Evolutionary conservation across 139 green algal genomes (phyloP), one percentile per base, ranked within the genome.

Genomic region (Chlorella ohadii): DNA sequence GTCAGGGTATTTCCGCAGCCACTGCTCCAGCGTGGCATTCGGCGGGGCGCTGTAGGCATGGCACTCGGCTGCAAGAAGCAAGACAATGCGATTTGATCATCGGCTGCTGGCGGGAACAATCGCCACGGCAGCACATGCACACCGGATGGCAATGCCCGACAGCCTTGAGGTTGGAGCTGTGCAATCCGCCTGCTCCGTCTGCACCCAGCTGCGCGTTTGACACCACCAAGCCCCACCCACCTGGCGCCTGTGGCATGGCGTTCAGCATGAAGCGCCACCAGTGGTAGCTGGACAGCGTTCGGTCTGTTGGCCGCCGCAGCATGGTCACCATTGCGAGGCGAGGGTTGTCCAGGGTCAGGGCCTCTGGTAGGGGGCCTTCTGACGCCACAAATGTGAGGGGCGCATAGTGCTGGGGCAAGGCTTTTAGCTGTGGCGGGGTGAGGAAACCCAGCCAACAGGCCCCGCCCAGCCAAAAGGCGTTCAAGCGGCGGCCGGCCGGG

Each of bases 181-280:
- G n/a, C n/a, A n/a, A n/a, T n/a, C n/a, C n/a, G n/a, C n/a, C n/a
- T n/a, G n/a, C n/a, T n/a, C n/a, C n/a, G n/a, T n/a, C n/a, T n/a
- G n/a, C n/a, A n/a, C n/a, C n/a, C n/a, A n/a, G n/a, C n/a, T n/a
- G n/a, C n/a, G n/a, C n/a, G n/a, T n/a, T n/a, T 36, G n/a, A 13
- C 63, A 11, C 27, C 27, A 19, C 19, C n/a, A n/a, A 28, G 12
- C 28, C 63, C 63, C 56, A 39, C 76, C 2, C 38, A 82, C 76
- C 76, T 28, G 82, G 59, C 15, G 59, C 25, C 31, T 67, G 73
- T 15, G 74, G 83, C 74, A 47, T 71, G 19, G n/a, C n/a, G 28
- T 81, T 7, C 15, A 34, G 20, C 74, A 87, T 87, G 22, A 83
- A 74, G n/a, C 78, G 83, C 83, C 83, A 87, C 83, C 83, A 87